phyloP scores from a whole-genome alignment of 2,329 filamentous ascomycete species.

The Paecilomyces formosus region DNA sequence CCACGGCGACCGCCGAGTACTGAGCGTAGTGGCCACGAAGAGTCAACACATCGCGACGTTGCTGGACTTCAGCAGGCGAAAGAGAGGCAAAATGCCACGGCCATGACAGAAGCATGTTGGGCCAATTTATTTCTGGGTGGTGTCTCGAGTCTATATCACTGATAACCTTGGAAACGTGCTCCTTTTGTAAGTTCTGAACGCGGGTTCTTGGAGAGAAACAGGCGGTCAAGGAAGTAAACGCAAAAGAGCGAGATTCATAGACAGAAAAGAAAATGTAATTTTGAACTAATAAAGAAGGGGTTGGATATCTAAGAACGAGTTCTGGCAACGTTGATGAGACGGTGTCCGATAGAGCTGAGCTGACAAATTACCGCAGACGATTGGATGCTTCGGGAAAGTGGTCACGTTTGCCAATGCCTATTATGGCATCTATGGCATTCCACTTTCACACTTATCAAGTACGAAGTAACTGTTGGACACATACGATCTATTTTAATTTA shows the following conservation, averaged over 20 bases:
- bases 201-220: neutral
- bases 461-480: too few relatives aligned
- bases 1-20: constrained; percentile 42
- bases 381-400: neutral
- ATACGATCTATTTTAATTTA: too few relatives aligned
- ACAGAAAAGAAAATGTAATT: neutral
- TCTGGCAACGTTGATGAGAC: neutral
- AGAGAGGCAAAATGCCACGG: constrained; percentile 49
- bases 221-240: neutral
- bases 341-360: neutral
- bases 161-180: neutral
- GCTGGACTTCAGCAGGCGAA: constrained; percentile 41
- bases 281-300: neutral
- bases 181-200: neutral
- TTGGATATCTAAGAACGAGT: neutral
- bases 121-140: constrained; percentile 1
- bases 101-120: constrained; percentile 18
- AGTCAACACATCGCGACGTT: constrained; percentile 47
- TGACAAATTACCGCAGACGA: neutral
- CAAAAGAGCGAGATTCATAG: neutral
- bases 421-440: neutral
- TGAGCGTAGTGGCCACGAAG: constrained; percentile 50
- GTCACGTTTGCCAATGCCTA: neutral
- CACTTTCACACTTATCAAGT: too few relatives aligned
- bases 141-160: neutral